Evolutionary conservation across 176 grass and related monocot species (phyloP).

Genomic region (Pharus latifolius): DNA sequence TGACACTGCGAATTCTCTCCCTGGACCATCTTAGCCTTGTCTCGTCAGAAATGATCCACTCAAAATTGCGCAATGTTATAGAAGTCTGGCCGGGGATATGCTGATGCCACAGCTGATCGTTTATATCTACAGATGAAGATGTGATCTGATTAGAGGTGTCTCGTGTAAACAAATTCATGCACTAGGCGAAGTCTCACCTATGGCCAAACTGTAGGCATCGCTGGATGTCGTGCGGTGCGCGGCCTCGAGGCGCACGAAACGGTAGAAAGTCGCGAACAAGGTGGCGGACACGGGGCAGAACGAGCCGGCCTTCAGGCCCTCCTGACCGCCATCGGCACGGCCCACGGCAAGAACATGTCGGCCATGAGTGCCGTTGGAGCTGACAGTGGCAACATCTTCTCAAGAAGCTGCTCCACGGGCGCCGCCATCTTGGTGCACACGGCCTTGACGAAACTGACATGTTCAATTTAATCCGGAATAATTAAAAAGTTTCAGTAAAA

Average conservation of each 20-base stretch:
- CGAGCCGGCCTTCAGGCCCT: conserved; percentile 17
- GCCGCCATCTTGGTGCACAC: conserved; percentile 22
- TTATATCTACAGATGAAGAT: conserved; percentile 2
- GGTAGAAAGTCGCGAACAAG: conserved; percentile 18
- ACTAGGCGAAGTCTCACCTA: neutral
- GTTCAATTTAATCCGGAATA: too few relatives aligned
- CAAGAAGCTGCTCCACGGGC: neutral
- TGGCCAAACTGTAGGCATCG: neutral
- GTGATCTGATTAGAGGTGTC: neutral
- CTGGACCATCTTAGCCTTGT: neutral
- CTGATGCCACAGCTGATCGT: conserved; percentile 26
- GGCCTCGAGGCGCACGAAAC: neutral
- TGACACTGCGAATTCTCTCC: neutral
- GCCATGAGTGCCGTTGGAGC: neutral
- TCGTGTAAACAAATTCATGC: neutral
- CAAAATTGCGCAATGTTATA: conserved; percentile 4
- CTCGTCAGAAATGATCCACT: neutral
- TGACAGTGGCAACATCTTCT: neutral
- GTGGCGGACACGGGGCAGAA: conserved; percentile 31
- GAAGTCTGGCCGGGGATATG: conserved; percentile 9
- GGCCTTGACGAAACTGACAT: conserved; percentile 19
- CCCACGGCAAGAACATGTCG: conserved; percentile 26
- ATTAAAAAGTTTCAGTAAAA: too few relatives aligned
- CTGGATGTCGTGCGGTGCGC: neutral
- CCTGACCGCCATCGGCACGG: conserved; percentile 4